A percentile compares a stretch with the other conserved stretches of the same genome.
These are phyloP conservation scores for Trichoderma lentiforme DNA, from an alignment of 2,329 filamentous ascomycete species.

Conservation along the genomic window DNA sequence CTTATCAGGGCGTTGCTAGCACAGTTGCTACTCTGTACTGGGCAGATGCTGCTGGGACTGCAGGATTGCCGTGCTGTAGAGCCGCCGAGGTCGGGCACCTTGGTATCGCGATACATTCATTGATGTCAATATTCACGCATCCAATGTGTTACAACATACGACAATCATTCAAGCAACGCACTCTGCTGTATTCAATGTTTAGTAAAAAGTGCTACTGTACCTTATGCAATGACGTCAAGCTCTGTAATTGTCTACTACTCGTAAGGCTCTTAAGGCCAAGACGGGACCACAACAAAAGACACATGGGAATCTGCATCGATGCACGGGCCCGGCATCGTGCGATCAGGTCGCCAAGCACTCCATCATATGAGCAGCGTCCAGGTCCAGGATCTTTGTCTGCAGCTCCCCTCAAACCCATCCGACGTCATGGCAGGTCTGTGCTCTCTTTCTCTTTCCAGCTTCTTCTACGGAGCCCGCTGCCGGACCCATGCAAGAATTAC, in stretches of 20 bases:
- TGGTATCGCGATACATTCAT: background rate
- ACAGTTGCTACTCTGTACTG: background rate
- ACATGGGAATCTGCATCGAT: background rate
- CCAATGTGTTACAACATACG: background rate
- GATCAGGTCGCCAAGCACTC: background rate
- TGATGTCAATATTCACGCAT: background rate
- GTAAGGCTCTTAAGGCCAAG: background rate
- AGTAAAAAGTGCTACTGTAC: background rate
- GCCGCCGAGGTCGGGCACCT: background rate
- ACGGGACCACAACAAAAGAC: background rate
- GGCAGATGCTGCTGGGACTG: background rate
- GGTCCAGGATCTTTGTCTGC: background rate
- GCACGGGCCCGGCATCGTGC: background rate
- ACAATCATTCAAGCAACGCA: background rate
- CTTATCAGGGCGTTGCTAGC: background rate
- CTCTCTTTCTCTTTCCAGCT: slow-evolving; percentile 1
- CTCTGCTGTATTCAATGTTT: background rate
- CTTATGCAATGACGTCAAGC: background rate
- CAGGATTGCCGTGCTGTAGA: background rate
- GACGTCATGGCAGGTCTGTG: slow-evolving; percentile 13
- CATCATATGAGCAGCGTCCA: background rate
- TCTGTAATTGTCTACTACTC: background rate
- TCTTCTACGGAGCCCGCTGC: background rate
- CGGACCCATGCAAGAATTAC: background rate
- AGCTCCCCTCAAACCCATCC: background rate